Base-by-base conservation (phyloP, 2,329 filamentous ascomycete genomes). In the Aspergillus novofumigatus region DNA sequence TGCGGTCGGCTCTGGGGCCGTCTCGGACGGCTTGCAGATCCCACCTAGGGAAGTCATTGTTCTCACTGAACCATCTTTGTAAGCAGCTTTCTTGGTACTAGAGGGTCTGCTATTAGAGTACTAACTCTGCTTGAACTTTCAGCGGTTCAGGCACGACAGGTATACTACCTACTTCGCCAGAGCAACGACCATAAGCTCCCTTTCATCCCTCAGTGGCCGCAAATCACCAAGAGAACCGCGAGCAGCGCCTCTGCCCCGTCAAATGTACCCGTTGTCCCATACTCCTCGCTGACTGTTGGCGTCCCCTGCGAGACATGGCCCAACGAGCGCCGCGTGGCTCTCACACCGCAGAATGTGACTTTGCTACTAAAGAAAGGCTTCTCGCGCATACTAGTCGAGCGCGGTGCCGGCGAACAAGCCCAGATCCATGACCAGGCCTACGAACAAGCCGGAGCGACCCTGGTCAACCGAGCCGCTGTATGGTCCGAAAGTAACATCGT, bases 311-410 rank as follows among this genome's bases (percentile, higher is more conserved):
- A 96, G 74, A 88, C 84, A n/a, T 91, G 83, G 66, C 83, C 86
- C 0, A 85, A 87, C 57, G 92, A 96, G 77, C 86, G 88, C 45
- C 89, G 92, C 52, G 91, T 96, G 14, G 90, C 92, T 29, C 81
- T 96, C 55, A 93, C 90, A 0, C 92, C 92, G 1, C 85, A 90
- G 62, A 96, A 96, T 77, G 90, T 92, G 17, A 83, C 87, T 1
- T 78, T 95, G 1, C 77, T 96, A 1, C 83, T 92, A 61, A 95
- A 95, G 72, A 96, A 95, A 72, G 92, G 91, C 35, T 94, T 91
- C 71, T 82, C 81, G 35, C 85, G 86, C 60, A 84, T 96, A 25
- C 76, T 96, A 2, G 83, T 96, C 41, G 90, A 96, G 76, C 84
- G 86, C 21, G 90, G 90, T 41, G 91, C 91, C n/a, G 92, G 92